Base-by-base conservation (phyloP, 371 early-diverging fungal species). In the Vittaforma corneae region DNA sequence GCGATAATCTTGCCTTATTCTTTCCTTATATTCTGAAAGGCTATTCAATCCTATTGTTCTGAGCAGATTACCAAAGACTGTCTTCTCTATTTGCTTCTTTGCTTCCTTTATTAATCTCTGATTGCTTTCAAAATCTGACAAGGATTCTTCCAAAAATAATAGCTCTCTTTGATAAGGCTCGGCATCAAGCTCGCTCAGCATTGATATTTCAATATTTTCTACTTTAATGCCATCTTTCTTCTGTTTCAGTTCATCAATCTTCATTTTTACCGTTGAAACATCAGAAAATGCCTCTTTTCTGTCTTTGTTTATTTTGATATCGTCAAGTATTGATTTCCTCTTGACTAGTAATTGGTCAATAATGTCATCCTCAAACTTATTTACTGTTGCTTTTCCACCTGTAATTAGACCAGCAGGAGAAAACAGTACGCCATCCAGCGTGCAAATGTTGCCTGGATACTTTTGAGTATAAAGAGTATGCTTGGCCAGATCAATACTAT, bases 391-490 rank as follows among this genome's bases (percentile, higher is more conserved):
- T 30, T 34, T 24, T 42, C 65, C 63, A 73, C 95, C 95, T 0
- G 92, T 92, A 57, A 97, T 93, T 67, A 90, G 76, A 28, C 60
- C 68, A 40, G 30, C 28, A 45, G 29, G 40, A 29, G 38, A 35
- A 37, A 45, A 55, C 32, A 42, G 51, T 16, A 55, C 20, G 16
- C 45, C 42, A 60, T 18, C 22, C n/a, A 62, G 65, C 2, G 35
- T 3, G 55, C 20, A 37, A 6, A 61, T 45, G 87, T 61, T 88
- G 84, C 38, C 86, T 82, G 44, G 83, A 81, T 57, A 82, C 74
- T 14, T 88, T 84, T 71, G 86, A 89, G 62, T 87, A 87, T 32
- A 93, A 87, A 76, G 26, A 37, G 55, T 48, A 5, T 59, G 30
- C 32, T 29, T 48, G 2, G 67, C 70, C n/a, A 59, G 22, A 18